Percentiles rank a stretch among this genome's conserved stretches.
Evolutionary conservation across 2,329 filamentous ascomycete species (phyloP).

Genomic region (Aspergillus sp.): DNA sequence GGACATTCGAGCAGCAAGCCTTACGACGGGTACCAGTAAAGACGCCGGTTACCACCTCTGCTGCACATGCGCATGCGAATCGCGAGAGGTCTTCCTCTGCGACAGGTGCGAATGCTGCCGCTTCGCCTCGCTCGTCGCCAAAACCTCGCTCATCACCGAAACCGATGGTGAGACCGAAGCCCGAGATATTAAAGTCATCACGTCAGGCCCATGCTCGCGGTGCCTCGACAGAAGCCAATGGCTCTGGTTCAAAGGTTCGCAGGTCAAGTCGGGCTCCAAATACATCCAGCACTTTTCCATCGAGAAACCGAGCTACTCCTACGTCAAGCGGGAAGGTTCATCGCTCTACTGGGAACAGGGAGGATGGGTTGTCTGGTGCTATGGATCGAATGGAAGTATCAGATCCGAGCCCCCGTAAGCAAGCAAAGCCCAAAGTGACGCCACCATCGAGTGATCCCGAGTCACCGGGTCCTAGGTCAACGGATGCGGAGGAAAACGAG

Average conservation of each 20-base stretch:
- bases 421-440: slow-evolving; percentile 36
- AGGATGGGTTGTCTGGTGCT: slow-evolving; percentile 22
- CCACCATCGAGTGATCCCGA: slow-evolving; percentile 37
- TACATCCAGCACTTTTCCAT: slow-evolving; percentile 5
- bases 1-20: slow-evolving; percentile 1
- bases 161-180: slow-evolving; percentile 33
- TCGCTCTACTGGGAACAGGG: slow-evolving; percentile 25
- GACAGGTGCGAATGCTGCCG: neutral
- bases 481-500: slow-evolving; percentile 39
- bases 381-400: slow-evolving; percentile 19
- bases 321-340: slow-evolving; percentile 2
- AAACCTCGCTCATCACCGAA: slow-evolving; percentile 21
- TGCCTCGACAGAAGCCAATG: neutral
- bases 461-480: slow-evolving; percentile 40
- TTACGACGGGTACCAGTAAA: slow-evolving; percentile 7
- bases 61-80: slow-evolving; percentile 2
- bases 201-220: slow-evolving; percentile 10
- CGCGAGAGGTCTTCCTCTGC: slow-evolving; percentile 6
- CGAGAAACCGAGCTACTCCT: slow-evolving; percentile 6
- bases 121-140: slow-evolving; percentile 12
- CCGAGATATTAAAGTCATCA: slow-evolving; percentile 23
- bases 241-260: slow-evolving; percentile 17
- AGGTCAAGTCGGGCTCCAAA: slow-evolving; percentile 1
- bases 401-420: slow-evolving; percentile 15
- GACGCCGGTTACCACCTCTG: slow-evolving; percentile 3